These are phyloP conservation scores for Pleurotus tuber-regium DNA, from an alignment of 768 basidiomycete species.

Conservation along the genomic window DNA sequence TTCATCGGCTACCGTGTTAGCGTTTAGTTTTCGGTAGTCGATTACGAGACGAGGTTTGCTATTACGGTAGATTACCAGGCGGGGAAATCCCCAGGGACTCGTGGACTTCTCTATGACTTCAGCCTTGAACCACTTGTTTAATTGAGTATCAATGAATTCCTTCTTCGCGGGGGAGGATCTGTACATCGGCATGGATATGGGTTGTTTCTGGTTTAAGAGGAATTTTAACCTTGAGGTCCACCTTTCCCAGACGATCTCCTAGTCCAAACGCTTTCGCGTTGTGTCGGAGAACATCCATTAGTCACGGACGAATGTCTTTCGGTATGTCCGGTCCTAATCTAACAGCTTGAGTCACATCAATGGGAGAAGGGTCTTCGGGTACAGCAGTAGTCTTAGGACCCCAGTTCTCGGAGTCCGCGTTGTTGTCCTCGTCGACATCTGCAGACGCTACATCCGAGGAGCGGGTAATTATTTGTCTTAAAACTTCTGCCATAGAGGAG, in stretches of 20 bases:
- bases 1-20: constrained; percentile 14
- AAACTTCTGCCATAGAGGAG: constrained; percentile 7
- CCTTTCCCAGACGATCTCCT: constrained; percentile 27
- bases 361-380: constrained; percentile 13
- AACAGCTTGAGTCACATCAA: too few species aligned
- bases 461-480: constrained; percentile 6
- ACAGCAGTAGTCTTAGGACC: too few species aligned
- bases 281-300: constrained; percentile 17
- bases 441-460: not conserved
- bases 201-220: constrained; percentile 21
- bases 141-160: too few species aligned
- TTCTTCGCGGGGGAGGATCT: constrained; percentile 24
- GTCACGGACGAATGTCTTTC: not conserved
- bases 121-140: too few species aligned
- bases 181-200: constrained; percentile 24
- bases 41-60: too few species aligned
- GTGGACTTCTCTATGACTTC: too few species aligned
- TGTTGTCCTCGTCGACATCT: constrained; percentile 5
- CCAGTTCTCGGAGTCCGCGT: constrained; percentile 3
- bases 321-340: constrained; percentile 18
- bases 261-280: constrained; percentile 26
- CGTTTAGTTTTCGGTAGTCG: too few species aligned
- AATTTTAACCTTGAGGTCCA: constrained; percentile 22
- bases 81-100: too few species aligned
- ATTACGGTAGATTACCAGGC: too few species aligned